Percentiles rank a stretch among this genome's conserved stretches.
Evolutionary conservation across 768 basidiomycete species (phyloP).

Genomic region (Tricholoma matsutake): DNA sequence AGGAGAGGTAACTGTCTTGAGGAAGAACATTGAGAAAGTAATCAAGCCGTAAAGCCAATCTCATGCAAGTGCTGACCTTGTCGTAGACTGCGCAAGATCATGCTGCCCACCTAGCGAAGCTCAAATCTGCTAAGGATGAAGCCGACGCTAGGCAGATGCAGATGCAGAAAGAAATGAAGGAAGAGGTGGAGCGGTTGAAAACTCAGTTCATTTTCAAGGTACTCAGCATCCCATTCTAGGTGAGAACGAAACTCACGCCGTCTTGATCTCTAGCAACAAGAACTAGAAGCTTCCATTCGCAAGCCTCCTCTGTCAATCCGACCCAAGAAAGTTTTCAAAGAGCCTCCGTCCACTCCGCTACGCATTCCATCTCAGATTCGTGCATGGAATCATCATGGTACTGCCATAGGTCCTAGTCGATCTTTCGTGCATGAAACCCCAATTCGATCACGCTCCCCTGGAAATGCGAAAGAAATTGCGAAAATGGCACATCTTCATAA

Average conservation of each 20-base stretch:
- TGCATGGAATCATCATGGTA: slow-evolving; percentile 28
- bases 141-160: slow-evolving; percentile 53
- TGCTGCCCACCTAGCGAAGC: slow-evolving; percentile 48
- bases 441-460: slow-evolving; percentile 19
- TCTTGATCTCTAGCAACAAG: slow-evolving; percentile 53
- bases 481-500: slow-evolving; percentile 17
- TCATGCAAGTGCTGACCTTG: neutral
- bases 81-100: slow-evolving; percentile 56
- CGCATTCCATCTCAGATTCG: slow-evolving; percentile 38
- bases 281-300: slow-evolving; percentile 54
- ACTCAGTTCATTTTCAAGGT: slow-evolving; percentile 73
- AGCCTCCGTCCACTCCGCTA: slow-evolving; percentile 39
- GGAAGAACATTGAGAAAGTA: slow-evolving; percentile 70
- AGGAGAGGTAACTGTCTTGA: slow-evolving; percentile 67
- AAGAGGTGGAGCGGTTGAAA: slow-evolving; percentile 66
- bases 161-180: slow-evolving; percentile 59
- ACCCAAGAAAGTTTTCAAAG: slow-evolving; percentile 35
- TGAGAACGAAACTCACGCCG: slow-evolving; percentile 3
- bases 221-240: slow-evolving; percentile 13
- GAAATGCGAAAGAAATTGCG: slow-evolving; percentile 22
- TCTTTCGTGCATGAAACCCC: slow-evolving; percentile 34
- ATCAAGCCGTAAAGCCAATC: neutral
- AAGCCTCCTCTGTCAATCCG: slow-evolving; percentile 47
- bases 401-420: slow-evolving; percentile 21
- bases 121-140: slow-evolving; percentile 60